A percentile compares a stretch with the other conserved stretches of the same genome.
Evolutionary conservation across 768 basidiomycete species (phyloP).

Genomic region (Suillus ampliporus): DNA sequence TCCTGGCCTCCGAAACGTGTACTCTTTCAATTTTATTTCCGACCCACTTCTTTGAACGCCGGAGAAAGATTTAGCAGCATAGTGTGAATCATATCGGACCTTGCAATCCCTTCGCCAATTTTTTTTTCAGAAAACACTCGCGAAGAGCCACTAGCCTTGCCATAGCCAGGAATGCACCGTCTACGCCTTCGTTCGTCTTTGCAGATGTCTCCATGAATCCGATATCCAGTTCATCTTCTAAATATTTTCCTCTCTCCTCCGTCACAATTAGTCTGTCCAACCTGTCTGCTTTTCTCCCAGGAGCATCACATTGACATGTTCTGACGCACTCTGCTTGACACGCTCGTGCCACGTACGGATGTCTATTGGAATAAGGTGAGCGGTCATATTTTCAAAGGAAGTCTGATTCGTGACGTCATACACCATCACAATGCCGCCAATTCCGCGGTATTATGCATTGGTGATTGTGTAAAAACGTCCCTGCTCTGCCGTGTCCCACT

Average conservation of each 20-base stretch:
- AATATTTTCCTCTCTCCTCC: slow-evolving; percentile 80
- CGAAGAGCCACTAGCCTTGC: too few species aligned
- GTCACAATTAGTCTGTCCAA: slow-evolving; percentile 87
- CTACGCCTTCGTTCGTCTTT: slow-evolving; percentile 92
- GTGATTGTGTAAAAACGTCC: slow-evolving; percentile 96
- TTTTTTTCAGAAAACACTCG: too few species aligned
- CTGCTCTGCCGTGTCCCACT: slow-evolving; percentile 98
- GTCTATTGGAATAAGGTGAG: slow-evolving; percentile 52
- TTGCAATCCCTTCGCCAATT: too few species aligned
- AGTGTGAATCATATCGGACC: too few species aligned
- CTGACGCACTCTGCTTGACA: slow-evolving; percentile 76
- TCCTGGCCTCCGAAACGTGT: not conserved
- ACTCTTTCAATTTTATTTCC: not conserved
- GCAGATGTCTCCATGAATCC: slow-evolving; percentile 96
- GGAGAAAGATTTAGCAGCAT: too few species aligned
- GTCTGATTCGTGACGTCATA: slow-evolving; percentile 91
- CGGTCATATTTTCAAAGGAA: slow-evolving; percentile 48
- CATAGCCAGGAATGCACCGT: slow-evolving; percentile 78
- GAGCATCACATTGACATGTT: slow-evolving; percentile 85
- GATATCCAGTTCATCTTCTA: slow-evolving; percentile 87
- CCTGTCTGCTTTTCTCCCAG: slow-evolving; percentile 98
- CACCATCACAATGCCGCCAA: slow-evolving; percentile 94
- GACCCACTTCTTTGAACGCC: not conserved
- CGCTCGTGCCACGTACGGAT: slow-evolving; percentile 85
- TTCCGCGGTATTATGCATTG: slow-evolving; percentile 90